Evolutionary conservation across 192 early-diverging fungal species (phyloP).

Genomic region (Coemansia umbellata): DNA sequence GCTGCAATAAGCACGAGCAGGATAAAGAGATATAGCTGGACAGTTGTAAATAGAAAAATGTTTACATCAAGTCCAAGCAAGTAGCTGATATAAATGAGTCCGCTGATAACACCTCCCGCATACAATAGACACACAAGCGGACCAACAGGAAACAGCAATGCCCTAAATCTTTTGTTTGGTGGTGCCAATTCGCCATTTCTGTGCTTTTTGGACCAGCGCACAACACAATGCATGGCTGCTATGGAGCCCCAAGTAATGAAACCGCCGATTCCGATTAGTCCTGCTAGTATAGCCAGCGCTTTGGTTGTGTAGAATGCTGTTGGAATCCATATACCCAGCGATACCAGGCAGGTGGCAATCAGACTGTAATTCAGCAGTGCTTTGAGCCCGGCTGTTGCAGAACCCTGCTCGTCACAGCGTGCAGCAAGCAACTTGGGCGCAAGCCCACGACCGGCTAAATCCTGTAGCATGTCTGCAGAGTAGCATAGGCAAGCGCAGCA

Average conservation of each 20-base stretch:
- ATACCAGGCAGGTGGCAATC: constrained; percentile 5
- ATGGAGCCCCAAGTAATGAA: constrained; percentile 21
- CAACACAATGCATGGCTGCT: constrained; percentile 14
- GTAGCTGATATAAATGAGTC: constrained; percentile 6
- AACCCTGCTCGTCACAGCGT: no score
- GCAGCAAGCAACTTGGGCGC: constrained; percentile 13
- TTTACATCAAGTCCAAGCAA: constrained; percentile 11
- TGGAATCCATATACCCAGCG: constrained; percentile 11
- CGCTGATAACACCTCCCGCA: not conserved
- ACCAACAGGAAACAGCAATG: constrained; percentile 15
- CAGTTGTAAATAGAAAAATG: constrained; percentile 14
- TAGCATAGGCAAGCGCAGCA: constrained; percentile 15
- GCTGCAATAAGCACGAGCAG: constrained; percentile 2
- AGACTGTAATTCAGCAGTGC: constrained; percentile 8
- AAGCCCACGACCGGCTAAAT: constrained; percentile 8
- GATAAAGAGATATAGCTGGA: constrained; percentile 11
- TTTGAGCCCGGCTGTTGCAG: no score
- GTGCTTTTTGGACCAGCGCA: constrained; percentile 20
- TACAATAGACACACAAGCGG: constrained; percentile 9
- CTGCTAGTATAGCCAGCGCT: constrained; percentile 9
- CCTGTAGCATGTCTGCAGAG: constrained; percentile 8
- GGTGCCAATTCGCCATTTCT: not conserved
- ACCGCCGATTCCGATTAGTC: constrained; percentile 12
- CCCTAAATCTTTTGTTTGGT: not conserved
- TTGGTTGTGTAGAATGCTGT: constrained; percentile 2